Percentiles rank a stretch among this genome's conserved stretches.
These are phyloP conservation scores for Camellia sinensis DNA, from an alignment of 148 eudicot genomes.

Conservation along the genomic window DNA sequence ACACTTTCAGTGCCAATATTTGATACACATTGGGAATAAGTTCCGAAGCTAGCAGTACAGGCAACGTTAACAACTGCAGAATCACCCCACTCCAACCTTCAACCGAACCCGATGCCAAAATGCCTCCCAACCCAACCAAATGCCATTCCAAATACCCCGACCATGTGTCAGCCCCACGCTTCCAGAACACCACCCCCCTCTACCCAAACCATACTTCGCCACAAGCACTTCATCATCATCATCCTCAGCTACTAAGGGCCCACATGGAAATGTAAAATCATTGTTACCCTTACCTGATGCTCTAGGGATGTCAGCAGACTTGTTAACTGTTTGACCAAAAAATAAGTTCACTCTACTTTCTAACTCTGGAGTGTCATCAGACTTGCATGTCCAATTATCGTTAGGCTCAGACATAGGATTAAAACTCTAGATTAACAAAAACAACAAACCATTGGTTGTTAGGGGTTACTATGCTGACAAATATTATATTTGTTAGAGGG, in stretches of 20 bases:
- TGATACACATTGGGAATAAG: constrained; percentile 34
- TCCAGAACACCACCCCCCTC: too few species aligned
- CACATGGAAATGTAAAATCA: constrained; percentile 52
- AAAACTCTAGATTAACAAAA: constrained; percentile 48
- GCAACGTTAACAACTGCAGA: constrained; percentile 52
- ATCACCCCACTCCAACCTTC: too few species aligned
- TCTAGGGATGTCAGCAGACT: constrained; percentile 27
- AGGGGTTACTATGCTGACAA: neutral
- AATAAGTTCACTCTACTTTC: constrained; percentile 29
- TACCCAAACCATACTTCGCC: too few species aligned
- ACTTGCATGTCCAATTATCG: constrained; percentile 64
- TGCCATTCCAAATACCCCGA: too few species aligned
- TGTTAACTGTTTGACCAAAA: constrained; percentile 21
- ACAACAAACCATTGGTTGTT: neutral
- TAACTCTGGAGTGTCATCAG: constrained; percentile 48
- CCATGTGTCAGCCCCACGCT: too few species aligned
- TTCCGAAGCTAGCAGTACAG: constrained; percentile 39
- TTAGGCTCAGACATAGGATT: constrained; percentile 70
- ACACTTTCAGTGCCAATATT: constrained; percentile 31
- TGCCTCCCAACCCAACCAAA: too few species aligned
- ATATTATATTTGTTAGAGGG: neutral
- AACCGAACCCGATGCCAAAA: too few species aligned
- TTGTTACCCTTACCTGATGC: constrained; percentile 34
- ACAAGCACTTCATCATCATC: constrained; percentile 44
- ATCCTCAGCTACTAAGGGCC: constrained; percentile 51